Conservation (phyloP, 306 rosid species). For the Quercus engelmannii region DNA sequence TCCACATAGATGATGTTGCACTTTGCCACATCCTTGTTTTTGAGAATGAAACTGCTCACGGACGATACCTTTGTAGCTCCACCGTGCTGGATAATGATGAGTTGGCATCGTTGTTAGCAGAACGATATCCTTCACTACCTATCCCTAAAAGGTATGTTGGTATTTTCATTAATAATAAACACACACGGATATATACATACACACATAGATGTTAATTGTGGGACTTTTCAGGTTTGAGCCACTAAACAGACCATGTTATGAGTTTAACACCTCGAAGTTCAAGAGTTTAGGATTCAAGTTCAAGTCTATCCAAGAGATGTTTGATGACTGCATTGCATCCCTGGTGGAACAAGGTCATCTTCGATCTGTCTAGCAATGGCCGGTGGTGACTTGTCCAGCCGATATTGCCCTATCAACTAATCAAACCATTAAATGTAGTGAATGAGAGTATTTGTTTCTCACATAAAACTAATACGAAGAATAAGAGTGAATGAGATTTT, state of each 20-base stretch:
- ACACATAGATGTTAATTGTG: not conserved
- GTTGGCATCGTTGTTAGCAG: slow-evolving; percentile 43
- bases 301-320: slow-evolving; percentile 67
- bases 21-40: slow-evolving; percentile 61
- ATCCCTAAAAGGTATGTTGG: slow-evolving; percentile 53
- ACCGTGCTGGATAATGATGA: slow-evolving; percentile 41
- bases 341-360: slow-evolving; percentile 49
- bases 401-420: not conserved
- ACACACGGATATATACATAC: too few species aligned
- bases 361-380: slow-evolving; percentile 10
- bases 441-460: not conserved
- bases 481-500: not conserved
- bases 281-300: slow-evolving; percentile 61
- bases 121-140: slow-evolving; percentile 60
- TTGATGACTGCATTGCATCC: slow-evolving; percentile 73
- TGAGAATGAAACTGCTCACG: slow-evolving; percentile 48
- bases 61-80: slow-evolving; percentile 74
- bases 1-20: slow-evolving; percentile 81
- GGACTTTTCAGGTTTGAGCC: slow-evolving; percentile 51
- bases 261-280: slow-evolving; percentile 49
- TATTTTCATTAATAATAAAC: not conserved
- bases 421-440: not conserved
- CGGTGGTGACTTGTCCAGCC: too few species aligned
- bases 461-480: not conserved
- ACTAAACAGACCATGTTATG: slow-evolving; percentile 48